Percentiles rank a stretch among this genome's conserved stretches.
Conservation (phyloP, 306 rosid species). For the Cicer judaicum region DNA sequence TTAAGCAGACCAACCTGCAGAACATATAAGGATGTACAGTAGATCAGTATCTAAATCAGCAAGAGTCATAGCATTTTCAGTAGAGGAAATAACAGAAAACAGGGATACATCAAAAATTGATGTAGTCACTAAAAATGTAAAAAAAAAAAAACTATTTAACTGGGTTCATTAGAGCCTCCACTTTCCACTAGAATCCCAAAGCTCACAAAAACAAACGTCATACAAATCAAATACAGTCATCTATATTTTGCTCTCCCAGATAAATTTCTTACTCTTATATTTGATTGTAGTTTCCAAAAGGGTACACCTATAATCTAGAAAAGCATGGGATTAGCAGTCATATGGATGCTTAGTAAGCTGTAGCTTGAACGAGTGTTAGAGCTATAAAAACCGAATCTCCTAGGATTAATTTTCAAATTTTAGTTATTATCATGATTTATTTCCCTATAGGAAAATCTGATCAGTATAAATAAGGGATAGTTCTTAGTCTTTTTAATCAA, state of each 20-base stretch:
- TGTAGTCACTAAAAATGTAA: background rate
- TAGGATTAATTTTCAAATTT: background rate
- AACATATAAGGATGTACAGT: slow-evolving; percentile 18
- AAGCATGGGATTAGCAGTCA: no score
- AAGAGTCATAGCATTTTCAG: background rate
- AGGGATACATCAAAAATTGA: background rate
- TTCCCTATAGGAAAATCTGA: background rate
- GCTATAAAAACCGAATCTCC: background rate
- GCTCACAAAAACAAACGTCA: background rate
- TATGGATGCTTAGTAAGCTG: background rate
- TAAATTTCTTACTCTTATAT: no score
- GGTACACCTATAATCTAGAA: background rate
- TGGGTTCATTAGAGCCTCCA: background rate
- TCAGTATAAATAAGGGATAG: background rate
- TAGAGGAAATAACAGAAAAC: slow-evolving; percentile 17
- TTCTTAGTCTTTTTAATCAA: background rate
- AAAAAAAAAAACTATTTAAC: background rate
- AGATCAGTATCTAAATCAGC: slow-evolving; percentile 7
- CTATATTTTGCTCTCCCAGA: no score
- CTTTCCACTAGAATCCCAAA: slow-evolving; percentile 24
- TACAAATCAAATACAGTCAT: slow-evolving; percentile 29
- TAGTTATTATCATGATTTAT: background rate
- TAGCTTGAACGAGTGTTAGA: background rate
- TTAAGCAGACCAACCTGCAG: slow-evolving; percentile 84
- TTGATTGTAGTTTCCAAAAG: background rate